Evolutionary conservation across 306 rosid species (phyloP).

Genomic region (Mimosa bimucronata): DNA sequence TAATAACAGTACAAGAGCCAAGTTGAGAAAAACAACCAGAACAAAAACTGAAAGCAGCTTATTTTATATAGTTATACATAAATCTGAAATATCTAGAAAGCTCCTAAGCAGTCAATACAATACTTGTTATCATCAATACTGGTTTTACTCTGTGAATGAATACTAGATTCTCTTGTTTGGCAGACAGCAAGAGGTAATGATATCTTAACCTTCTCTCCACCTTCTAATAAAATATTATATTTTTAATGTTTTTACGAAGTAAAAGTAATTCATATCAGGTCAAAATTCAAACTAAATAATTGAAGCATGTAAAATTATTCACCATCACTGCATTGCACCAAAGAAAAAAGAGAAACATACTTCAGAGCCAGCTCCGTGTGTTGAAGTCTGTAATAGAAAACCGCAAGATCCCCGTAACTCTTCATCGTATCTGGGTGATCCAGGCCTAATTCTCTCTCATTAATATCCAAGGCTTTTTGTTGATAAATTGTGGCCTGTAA

Average conservation of each 20-base stretch:
- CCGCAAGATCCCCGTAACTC: conserved; percentile 99
- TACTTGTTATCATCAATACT: not conserved
- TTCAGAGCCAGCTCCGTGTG: conserved; percentile 97
- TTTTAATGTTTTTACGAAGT: not conserved
- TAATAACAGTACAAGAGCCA: conserved; percentile 36
- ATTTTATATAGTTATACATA: not conserved
- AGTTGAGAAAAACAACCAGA: conserved; percentile 29
- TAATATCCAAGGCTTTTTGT: conserved; percentile 96
- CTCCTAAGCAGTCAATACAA: not conserved
- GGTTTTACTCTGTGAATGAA: not conserved
- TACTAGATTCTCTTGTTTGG: not conserved
- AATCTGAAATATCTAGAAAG: conserved; percentile 4
- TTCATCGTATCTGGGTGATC: conserved; percentile 99
- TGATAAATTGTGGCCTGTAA: conserved; percentile 96
- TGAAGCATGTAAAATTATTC: conserved; percentile 2
- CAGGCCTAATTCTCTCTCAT: conserved; percentile 96
- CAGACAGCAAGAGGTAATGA: not conserved
- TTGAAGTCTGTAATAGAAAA: conserved; percentile 97
- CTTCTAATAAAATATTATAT: conserved; percentile 18
- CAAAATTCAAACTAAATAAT: not conserved
- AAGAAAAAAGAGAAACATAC: conserved; percentile 57
- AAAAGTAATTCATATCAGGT: not conserved
- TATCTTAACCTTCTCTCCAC: conserved; percentile 21
- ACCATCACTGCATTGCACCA: conserved; percentile 34
- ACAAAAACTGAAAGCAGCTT: conserved; percentile 23